Conservation (phyloP, 345 rosid genomes). For the Rhizophora mangle region DNA sequence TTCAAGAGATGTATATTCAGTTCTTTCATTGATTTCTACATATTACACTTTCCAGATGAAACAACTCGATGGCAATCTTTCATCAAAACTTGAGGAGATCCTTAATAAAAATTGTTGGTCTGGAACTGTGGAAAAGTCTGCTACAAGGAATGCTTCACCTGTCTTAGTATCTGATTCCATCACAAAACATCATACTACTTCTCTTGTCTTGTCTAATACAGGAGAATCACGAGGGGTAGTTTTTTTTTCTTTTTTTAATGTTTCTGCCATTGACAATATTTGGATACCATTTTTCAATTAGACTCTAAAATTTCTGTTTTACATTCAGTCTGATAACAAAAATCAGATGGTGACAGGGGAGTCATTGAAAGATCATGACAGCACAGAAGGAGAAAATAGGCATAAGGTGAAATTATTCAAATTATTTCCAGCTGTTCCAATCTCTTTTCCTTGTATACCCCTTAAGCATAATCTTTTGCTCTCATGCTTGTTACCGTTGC, state of each 20-base stretch:
- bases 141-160: constrained; percentile 22
- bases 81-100: constrained; percentile 57
- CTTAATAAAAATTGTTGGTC: constrained; percentile 30
- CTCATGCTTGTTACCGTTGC: background rate
- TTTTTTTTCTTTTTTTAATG: too few species aligned
- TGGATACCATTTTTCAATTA: constrained; percentile 1
- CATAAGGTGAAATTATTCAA: constrained; percentile 39
- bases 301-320: constrained; percentile 15
- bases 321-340: constrained; percentile 22
- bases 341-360: constrained; percentile 26
- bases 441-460: background rate
- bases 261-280: background rate
- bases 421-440: background rate
- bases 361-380: constrained; percentile 16
- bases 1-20: constrained; percentile 8
- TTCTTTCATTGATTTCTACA: constrained; percentile 7
- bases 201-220: constrained; percentile 15
- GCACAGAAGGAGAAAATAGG: constrained; percentile 42
- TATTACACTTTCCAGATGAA: constrained; percentile 44
- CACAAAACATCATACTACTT: constrained; percentile 10
- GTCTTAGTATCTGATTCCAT: constrained; percentile 31
- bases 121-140: constrained; percentile 21
- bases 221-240: constrained; percentile 28
- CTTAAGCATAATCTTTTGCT: background rate
- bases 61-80: constrained; percentile 65